phyloP scores from a whole-genome alignment of 2,329 filamentous ascomycete species.

The Aurifilum marmelostoma region DNA sequence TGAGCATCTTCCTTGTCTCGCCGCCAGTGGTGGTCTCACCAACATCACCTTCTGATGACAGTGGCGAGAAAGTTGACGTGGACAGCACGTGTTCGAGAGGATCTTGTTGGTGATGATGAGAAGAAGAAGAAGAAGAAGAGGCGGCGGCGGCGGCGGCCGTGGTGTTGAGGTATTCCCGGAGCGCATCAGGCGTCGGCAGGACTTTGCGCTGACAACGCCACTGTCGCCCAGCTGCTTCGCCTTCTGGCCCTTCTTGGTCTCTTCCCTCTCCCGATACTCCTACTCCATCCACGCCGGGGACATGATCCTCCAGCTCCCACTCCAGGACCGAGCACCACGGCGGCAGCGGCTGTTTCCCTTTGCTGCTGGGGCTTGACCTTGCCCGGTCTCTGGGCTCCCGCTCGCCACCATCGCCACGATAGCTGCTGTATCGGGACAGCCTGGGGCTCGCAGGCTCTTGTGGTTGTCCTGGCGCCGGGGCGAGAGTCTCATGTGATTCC shows the following conservation, averaged over 20 bases:
- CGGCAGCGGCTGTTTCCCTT: neutral
- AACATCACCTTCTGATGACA: neutral
- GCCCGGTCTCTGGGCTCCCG: neutral
- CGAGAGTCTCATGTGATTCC: no score
- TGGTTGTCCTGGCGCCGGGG: no score
- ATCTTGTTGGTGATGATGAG: neutral
- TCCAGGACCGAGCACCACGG: conserved; percentile 4
- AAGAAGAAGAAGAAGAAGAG: no score
- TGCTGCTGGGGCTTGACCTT: neutral
- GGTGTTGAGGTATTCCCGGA: conserved; percentile 22
- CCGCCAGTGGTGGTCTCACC: neutral
- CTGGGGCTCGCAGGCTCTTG: no score
- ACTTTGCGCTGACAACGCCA: conserved; percentile 20
- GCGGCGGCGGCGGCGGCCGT: no score
- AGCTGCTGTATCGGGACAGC: no score
- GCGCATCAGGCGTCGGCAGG: conserved; percentile 27
- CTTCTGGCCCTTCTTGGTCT: no score
- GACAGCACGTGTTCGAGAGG: neutral
- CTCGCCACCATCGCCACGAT: neutral
- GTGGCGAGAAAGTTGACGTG: neutral
- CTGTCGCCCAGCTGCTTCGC: neutral
- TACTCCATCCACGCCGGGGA: neutral
- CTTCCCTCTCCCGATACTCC: neutral
- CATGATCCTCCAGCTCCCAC: neutral
- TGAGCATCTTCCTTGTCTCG: neutral